Evolutionary conservation across 352 stramenopile species (phyloP), one percentile per base, ranked within the genome.

Genomic region (Pythium apleroticum): DNA sequence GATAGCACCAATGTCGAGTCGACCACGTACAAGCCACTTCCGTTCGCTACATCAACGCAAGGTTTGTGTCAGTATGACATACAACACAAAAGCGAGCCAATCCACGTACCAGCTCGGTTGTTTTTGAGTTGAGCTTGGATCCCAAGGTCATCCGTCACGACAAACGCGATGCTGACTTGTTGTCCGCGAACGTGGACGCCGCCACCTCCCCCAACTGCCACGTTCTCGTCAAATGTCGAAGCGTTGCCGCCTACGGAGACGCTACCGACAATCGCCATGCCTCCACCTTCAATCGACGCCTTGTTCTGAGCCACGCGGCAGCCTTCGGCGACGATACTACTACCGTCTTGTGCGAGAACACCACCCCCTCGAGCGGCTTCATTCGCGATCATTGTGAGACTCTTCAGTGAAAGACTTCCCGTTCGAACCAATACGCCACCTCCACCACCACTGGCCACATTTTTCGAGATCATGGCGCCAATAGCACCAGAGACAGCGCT

Each of bases 111-210:
- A 24, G 65, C 65, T 39, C 25, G 46, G 48, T 68, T 72, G 8
- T 20, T 35, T 31, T 27, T 20, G 5, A 59, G 2, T 14, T 48
- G 19, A 6, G 20, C 28, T 9, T 53, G 37, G 0, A 20, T 17
- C 3, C 9, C 25, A 14, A 14, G 14, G 0, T 9, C 17, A 1
- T 14, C 20, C 10, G 7, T 45, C 0, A 71, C 54, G 8, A 55
- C 19, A 14, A 65, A 63, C 4, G 24, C 46, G 8, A 60, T 25
- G 39, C 33, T 73, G 15, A 76, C 27, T 24, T 61, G 49, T 24
- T 46, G 53, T n/a, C 63, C 56, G 17, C 52, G 25, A 12, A 72
- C n/a, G 55, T 62, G 73, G 1, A 84, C 52, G 1, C 71, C 76
- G 45, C 76, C 76, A 10, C 76, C 76, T 22, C 37, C 35, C 0